Conservation (phyloP, 495 filamentous ascomycete species). For the Lasiosphaeria ovina region DNA sequence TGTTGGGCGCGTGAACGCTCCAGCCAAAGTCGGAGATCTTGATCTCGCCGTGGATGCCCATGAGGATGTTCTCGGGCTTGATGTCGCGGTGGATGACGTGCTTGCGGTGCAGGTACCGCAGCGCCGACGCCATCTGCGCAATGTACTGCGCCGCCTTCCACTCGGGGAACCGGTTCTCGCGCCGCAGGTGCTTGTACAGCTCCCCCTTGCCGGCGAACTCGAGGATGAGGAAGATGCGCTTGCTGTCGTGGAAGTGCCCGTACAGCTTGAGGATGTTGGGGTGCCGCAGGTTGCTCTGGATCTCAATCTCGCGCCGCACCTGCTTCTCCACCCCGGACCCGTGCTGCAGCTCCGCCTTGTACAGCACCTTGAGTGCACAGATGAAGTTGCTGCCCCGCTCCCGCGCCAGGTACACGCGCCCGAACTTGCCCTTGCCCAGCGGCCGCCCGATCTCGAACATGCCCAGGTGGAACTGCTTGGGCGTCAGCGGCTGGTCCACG, state of each 20-base stretch:
- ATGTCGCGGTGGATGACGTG: conserved; percentile 99
- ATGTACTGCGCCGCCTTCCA: conserved; percentile 96
- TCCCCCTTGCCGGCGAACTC: conserved; percentile 96
- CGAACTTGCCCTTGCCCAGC: conserved; percentile 96
- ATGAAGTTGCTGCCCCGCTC: conserved; percentile 88
- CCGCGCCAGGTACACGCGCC: conserved; percentile 90
- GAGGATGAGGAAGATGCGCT: conserved; percentile 91
- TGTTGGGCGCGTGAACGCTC: conserved; percentile 97
- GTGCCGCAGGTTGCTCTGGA: conserved; percentile 93
- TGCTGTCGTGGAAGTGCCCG: conserved; percentile 96
- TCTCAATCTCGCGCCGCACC: conserved; percentile 94
- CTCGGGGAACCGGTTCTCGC: conserved; percentile 85
- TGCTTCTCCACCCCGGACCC: conserved; percentile 81
- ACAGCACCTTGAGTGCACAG: conserved; percentile 93
- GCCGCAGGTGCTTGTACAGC: conserved; percentile 92
- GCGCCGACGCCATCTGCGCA: conserved; percentile 92
- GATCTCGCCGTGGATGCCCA: conserved; percentile 96
- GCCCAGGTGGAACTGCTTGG: conserved; percentile 85
- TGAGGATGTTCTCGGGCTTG: conserved; percentile 97
- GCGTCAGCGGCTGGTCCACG: conserved; percentile 55
- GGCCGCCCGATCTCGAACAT: conserved; percentile 99
- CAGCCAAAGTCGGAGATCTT: conserved; percentile 99
- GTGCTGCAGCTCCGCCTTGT: conserved; percentile 90
- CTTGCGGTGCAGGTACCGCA: conserved; percentile 92
- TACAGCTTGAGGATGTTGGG: conserved; percentile 93